Percentiles rank a stretch among this genome's conserved stretches.
Evolutionary conservation across 257 asterid species (phyloP).

Genomic region (Solanum acaule): DNA sequence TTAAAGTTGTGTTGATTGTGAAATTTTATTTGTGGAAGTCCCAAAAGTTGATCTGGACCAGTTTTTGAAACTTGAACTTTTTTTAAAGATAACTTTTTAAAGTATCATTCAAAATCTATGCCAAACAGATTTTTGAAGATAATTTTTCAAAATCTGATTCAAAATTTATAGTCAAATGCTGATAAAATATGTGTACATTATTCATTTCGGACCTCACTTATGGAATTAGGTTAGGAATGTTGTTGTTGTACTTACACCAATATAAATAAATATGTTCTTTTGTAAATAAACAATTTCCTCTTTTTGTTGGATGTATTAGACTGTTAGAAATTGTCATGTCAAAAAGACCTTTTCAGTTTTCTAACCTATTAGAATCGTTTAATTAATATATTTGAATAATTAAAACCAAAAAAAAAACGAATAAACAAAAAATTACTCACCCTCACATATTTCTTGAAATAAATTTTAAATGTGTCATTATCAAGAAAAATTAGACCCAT

Average conservation of each 20-base stretch:
- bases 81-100: neutral
- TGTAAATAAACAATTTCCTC: neutral
- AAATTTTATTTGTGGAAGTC: neutral
- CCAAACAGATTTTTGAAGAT: neutral
- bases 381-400: neutral
- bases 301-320: neutral
- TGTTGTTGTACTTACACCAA: neutral
- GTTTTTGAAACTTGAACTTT: neutral
- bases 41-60: neutral
- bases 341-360: neutral
- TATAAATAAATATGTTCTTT: neutral
- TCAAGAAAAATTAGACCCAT: neutral
- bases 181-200: fast-evolving
- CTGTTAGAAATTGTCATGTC: neutral
- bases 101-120: neutral
- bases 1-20: neutral
- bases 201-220: fast-evolving
- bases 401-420: neutral
- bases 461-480: neutral
- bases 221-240: neutral
- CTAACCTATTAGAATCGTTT: neutral
- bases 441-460: neutral
- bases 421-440: neutral
- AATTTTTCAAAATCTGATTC: neutral
- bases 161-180: neutral